Conservation (phyloP, 2,329 filamentous ascomycete genomes). For the Xylariomycetidae sp. region DNA sequence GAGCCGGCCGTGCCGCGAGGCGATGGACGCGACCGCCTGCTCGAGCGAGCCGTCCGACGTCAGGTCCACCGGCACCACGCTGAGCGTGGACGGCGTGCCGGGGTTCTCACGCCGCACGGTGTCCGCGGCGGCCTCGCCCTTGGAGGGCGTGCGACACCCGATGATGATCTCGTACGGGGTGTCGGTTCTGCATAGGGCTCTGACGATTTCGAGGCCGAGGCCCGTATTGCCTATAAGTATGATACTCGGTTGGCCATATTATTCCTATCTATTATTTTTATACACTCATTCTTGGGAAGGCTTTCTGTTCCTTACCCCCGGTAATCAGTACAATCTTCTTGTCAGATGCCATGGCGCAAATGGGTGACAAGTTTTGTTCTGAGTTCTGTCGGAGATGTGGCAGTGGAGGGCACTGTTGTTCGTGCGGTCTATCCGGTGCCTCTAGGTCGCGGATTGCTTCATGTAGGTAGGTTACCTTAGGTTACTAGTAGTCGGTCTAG, state of each 20-base stretch:
- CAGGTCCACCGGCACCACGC: conserved; percentile 41
- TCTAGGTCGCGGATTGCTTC: too few species aligned
- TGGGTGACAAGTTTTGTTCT: too few species aligned
- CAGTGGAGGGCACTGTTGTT: too few species aligned
- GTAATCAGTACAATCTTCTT: conserved; percentile 16
- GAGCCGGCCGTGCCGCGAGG: conserved; percentile 31
- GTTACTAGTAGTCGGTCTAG: too few species aligned
- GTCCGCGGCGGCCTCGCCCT: conserved; percentile 39
- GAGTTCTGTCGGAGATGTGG: too few species aligned
- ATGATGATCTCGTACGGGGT: conserved; percentile 43
- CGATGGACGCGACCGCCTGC: conserved; percentile 32
- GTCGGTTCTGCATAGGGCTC: conserved; percentile 11
- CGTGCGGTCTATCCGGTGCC: too few species aligned
- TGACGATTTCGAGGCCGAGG: conserved; percentile 17
- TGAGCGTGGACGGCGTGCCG: conserved; percentile 31
- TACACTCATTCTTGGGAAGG: background rate
- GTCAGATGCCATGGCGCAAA: conserved; percentile 17
- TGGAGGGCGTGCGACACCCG: conserved; percentile 40
- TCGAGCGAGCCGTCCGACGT: conserved; percentile 41
- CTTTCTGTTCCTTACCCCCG: conserved; percentile 12
- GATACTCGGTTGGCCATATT: background rate
- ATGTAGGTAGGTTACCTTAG: too few species aligned
- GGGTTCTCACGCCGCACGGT: conserved; percentile 31
- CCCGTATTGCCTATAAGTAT: conserved; percentile 16
- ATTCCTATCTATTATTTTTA: background rate